A percentile compares a stretch with the other conserved stretches of the same genome.
Evolutionary conservation across 1,284 basidiomycete species (phyloP).

Genomic region (Apiotrichum veenhuisii): DNA sequence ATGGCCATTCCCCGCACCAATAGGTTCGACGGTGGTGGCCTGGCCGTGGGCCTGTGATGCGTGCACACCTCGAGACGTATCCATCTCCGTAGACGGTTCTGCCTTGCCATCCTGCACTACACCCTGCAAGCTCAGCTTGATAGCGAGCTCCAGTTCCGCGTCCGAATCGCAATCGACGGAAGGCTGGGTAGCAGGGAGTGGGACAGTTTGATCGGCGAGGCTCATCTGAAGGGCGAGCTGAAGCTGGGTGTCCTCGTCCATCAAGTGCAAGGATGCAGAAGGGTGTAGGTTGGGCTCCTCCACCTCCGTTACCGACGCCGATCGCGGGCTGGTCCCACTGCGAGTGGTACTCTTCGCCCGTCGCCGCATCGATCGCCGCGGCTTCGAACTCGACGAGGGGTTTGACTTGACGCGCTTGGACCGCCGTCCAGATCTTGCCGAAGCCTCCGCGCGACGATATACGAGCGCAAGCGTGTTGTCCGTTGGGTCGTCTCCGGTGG

Average conservation of each 20-base stretch:
- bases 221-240: constrained; percentile 31
- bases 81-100: too few relatives aligned
- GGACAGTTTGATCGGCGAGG: too few relatives aligned
- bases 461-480: constrained; percentile 46
- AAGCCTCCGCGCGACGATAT: constrained; percentile 39
- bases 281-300: not conserved
- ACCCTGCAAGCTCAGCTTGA: not conserved
- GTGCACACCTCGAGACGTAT: too few relatives aligned
- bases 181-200: too few relatives aligned
- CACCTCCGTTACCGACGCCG: too few relatives aligned
- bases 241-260: constrained; percentile 24
- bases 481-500: constrained; percentile 19
- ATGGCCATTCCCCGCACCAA: too few relatives aligned
- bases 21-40: too few relatives aligned
- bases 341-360: not conserved
- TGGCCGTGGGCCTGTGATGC: too few relatives aligned
- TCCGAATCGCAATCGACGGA: too few relatives aligned
- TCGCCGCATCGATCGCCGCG: constrained; percentile 1
- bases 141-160: not conserved
- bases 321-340: too few relatives aligned
- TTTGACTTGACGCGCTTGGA: constrained; percentile 19
- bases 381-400: constrained; percentile 14
- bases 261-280: not conserved
- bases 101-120: too few relatives aligned
- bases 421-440: not conserved